Percentiles rank a stretch among this genome's conserved stretches.
Conservation (phyloP, 768 basidiomycete genomes). For the Leccinum fibrillosum region DNA sequence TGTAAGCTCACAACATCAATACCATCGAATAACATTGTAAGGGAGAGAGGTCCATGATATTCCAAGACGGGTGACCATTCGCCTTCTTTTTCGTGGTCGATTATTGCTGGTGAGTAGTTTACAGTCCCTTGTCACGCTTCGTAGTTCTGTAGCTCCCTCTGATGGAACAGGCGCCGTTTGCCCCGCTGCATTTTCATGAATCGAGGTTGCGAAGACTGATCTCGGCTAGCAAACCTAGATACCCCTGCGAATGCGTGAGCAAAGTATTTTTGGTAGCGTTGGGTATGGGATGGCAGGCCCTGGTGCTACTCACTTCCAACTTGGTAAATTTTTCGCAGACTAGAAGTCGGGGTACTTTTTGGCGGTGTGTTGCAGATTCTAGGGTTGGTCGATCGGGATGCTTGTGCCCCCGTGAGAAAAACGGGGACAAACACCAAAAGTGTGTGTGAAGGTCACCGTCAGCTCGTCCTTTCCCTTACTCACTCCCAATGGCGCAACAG, state of each 20-base stretch:
- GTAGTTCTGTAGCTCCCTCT: not conserved
- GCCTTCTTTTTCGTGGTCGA: not conserved
- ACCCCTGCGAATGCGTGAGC: not conserved
- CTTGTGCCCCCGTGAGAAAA: not conserved
- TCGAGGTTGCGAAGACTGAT: not conserved
- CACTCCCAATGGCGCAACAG: constrained; percentile 21
- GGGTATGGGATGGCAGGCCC: not conserved
- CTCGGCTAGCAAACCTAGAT: not conserved
- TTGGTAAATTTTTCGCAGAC: not conserved
- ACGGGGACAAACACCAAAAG: not conserved
- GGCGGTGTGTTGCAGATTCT: too few relatives aligned
- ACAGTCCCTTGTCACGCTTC: not conserved
- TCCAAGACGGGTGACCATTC: not conserved
- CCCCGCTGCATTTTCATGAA: not conserved
- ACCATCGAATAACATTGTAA: not conserved
- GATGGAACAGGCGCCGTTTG: not conserved
- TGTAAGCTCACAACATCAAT: not conserved
- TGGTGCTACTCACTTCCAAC: not conserved
- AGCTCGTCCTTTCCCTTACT: constrained; percentile 1
- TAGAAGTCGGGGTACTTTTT: not conserved
- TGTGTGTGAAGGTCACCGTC: constrained; percentile 12
- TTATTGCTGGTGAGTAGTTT: not conserved
- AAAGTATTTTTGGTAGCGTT: too few relatives aligned
- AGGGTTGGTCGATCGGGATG: too few relatives aligned
- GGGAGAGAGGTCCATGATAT: not conserved